Evolutionary conservation across 2,329 filamentous ascomycete genomes (phyloP).

Genomic region (Pseudocercospora vitis): DNA sequence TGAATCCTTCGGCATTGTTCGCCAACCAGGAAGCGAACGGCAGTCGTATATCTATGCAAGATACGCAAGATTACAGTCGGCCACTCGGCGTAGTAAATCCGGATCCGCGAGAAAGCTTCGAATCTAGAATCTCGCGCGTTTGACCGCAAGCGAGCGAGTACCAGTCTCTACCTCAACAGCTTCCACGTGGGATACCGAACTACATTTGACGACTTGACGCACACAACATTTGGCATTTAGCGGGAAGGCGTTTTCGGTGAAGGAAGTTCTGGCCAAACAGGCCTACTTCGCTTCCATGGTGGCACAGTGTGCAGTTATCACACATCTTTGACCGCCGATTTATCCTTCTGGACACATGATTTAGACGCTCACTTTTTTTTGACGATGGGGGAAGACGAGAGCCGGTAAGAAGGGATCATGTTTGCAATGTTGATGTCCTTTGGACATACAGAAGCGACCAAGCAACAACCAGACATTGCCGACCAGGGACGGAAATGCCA

Average conservation of each 20-base stretch:
- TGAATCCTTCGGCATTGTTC: slow-evolving; percentile 51
- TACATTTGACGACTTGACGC: slow-evolving; percentile 24
- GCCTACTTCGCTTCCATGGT: slow-evolving; percentile 8
- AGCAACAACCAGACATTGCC: background rate
- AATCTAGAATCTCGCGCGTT: slow-evolving; percentile 27
- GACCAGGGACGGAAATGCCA: background rate
- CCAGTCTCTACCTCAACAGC: slow-evolving; percentile 9
- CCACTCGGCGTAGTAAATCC: slow-evolving; percentile 45
- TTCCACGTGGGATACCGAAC: slow-evolving; percentile 15
- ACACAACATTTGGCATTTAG: slow-evolving; percentile 11
- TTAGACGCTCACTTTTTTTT: slow-evolving; percentile 17
- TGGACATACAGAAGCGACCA: slow-evolving; percentile 6
- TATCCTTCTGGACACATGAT: slow-evolving; percentile 22
- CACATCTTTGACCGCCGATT: slow-evolving; percentile 6
- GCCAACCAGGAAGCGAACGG: slow-evolving; percentile 46
- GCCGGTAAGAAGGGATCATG: slow-evolving; percentile 3
- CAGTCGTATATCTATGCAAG: slow-evolving; percentile 48
- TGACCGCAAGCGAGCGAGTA: slow-evolving; percentile 3
- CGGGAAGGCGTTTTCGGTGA: slow-evolving; percentile 19
- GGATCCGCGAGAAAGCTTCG: slow-evolving; percentile 36
- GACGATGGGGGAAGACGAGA: background rate
- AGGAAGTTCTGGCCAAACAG: slow-evolving; percentile 7
- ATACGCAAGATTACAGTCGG: slow-evolving; percentile 51
- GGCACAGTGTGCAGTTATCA: slow-evolving; percentile 9
- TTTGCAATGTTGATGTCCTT: slow-evolving; percentile 4